A percentile compares a stretch with the other conserved stretches of the same genome.
phyloP scores from a whole-genome alignment of 1,284 basidiomycete genomes.

The Sutorius eximius region DNA sequence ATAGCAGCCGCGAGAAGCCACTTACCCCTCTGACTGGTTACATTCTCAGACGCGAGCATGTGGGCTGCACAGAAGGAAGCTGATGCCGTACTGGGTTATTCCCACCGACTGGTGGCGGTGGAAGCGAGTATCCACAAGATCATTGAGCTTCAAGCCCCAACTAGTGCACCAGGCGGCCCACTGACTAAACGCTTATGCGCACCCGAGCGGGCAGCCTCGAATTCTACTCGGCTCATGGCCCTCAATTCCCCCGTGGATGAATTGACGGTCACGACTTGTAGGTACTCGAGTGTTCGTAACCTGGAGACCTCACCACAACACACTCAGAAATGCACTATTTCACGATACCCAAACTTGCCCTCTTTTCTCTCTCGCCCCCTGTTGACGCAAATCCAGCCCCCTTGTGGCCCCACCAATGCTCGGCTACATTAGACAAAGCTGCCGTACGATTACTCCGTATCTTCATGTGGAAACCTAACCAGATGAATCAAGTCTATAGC shows the following conservation, averaged over 20 bases:
- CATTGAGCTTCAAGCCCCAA: too few relatives aligned
- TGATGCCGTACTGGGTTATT: too few relatives aligned
- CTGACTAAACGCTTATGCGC: too few relatives aligned
- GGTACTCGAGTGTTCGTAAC: background rate
- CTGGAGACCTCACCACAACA: background rate
- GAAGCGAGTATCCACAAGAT: too few relatives aligned
- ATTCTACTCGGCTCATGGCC: background rate
- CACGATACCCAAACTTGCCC: background rate
- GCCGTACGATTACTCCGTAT: slow-evolving; percentile 11
- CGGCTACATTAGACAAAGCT: slow-evolving; percentile 9
- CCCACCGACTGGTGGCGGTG: too few relatives aligned
- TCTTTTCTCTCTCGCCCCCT: slow-evolving; percentile 1
- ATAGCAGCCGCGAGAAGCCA: background rate
- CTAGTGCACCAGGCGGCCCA: too few relatives aligned
- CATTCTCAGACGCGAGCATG: too few relatives aligned
- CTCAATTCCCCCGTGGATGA: background rate
- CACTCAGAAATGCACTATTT: slow-evolving; percentile 3
- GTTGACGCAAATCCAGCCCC: slow-evolving; percentile 3
- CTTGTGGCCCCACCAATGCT: slow-evolving; percentile 6
- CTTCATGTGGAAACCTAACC: background rate
- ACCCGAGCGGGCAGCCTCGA: background rate
- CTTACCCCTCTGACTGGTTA: background rate
- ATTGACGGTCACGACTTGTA: background rate
- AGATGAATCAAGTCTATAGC: slow-evolving; percentile 40
- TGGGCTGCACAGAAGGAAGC: background rate